These are phyloP conservation scores for Fusarium vanettenii DNA, from an alignment of 2,329 filamentous ascomycete species.

Conservation along the genomic window DNA sequence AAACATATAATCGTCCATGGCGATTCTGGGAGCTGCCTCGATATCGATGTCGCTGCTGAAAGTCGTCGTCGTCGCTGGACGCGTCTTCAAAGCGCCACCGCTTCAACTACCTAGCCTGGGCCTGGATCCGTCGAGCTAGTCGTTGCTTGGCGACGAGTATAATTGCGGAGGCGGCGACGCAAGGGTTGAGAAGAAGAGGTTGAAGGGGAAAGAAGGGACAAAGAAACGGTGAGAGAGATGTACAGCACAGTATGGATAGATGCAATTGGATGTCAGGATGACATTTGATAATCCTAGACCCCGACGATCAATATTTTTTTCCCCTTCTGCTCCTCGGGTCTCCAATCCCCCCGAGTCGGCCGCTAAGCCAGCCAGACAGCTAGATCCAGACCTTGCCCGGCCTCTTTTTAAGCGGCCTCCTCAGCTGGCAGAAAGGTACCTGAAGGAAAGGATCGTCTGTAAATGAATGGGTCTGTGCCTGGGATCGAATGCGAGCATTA, in stretches of 20 bases:
- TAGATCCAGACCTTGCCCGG: background rate
- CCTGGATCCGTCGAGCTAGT: constrained; percentile 17
- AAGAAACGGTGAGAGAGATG: constrained; percentile 31
- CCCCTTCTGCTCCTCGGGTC: background rate
- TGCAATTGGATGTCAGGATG: constrained; percentile 22
- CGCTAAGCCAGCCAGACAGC: constrained; percentile 1
- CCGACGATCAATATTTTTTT: constrained; percentile 4
- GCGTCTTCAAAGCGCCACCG: constrained; percentile 24
- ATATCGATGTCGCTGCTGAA: background rate
- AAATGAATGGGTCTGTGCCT: background rate
- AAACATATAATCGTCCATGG: constrained; percentile 72
- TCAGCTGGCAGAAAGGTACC: background rate
- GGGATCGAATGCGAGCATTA: background rate
- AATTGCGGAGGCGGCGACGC: constrained; percentile 1
- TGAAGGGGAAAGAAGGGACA: background rate
- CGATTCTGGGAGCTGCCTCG: background rate
- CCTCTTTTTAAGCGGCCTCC: background rate
- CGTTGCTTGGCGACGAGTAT: constrained; percentile 25
- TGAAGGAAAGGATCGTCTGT: background rate
- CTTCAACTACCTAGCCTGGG: constrained; percentile 9
- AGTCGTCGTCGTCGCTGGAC: constrained; percentile 3
- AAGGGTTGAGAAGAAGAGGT: background rate
- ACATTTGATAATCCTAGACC: constrained; percentile 13
- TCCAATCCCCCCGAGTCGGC: background rate
- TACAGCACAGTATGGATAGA: constrained; percentile 22